Percentiles rank a stretch among this genome's conserved stretches.
phyloP scores from a whole-genome alignment of 2,329 filamentous ascomycete genomes.

The Tolypocladium nubicola region DNA sequence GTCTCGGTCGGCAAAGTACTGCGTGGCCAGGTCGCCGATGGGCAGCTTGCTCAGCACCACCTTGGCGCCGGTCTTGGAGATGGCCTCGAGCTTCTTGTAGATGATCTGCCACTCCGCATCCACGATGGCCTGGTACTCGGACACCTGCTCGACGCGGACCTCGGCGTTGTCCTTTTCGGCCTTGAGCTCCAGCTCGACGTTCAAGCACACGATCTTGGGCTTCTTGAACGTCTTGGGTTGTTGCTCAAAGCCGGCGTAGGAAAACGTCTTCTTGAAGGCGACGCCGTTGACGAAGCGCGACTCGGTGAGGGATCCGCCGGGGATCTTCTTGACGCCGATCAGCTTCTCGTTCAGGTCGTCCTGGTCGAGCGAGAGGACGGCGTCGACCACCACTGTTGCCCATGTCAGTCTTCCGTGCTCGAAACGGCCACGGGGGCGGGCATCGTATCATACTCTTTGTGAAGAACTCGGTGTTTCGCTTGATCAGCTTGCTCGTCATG shows the following conservation, averaged over 20 bases:
- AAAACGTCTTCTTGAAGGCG: conserved; percentile 99
- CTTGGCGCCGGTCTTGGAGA: conserved; percentile 90
- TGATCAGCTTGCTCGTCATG: conserved; percentile 99
- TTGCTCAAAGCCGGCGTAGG: conserved; percentile 97
- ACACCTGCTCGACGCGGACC: conserved; percentile 94
- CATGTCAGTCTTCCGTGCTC: not conserved
- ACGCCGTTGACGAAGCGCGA: conserved; percentile 96
- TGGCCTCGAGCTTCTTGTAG: conserved; percentile 95
- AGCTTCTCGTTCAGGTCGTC: conserved; percentile 95
- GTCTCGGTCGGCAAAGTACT: conserved; percentile 96
- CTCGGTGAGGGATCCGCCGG: conserved; percentile 89
- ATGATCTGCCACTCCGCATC: conserved; percentile 99
- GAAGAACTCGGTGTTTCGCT: conserved; percentile 93
- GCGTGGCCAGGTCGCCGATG: conserved; percentile 93
- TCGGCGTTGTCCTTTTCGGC: conserved; percentile 99
- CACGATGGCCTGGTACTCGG: conserved; percentile 98
- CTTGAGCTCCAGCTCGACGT: conserved; percentile 97
- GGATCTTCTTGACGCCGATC: conserved; percentile 97
- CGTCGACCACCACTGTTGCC: conserved; percentile 82
- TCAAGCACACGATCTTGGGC: conserved; percentile 94
- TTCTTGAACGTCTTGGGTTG: conserved; percentile 92
- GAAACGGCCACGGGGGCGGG: not conserved
- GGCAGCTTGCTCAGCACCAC: conserved; percentile 95
- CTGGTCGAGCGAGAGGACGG: conserved; percentile 89
- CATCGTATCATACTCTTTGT: conserved; percentile 65